Conservation (phyloP, 2,329 filamentous ascomycete species). For the Chrysosporium queenslandicum region DNA sequence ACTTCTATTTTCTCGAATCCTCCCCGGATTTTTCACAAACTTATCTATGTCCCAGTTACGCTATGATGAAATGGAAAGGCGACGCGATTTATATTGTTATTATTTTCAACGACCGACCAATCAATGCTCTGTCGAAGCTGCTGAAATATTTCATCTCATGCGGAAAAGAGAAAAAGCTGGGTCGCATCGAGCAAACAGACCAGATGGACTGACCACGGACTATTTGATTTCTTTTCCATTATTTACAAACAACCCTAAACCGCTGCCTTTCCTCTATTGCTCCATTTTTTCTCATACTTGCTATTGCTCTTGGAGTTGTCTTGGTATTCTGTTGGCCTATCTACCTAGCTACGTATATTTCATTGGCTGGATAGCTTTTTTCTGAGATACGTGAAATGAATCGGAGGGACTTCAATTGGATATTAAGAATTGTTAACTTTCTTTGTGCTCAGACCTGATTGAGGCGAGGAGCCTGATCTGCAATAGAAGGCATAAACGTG, state of each 20-base stretch:
- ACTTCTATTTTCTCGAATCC: not conserved
- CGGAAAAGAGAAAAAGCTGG: not conserved
- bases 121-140: not conserved
- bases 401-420: not conserved
- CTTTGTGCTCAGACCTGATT: too few species aligned
- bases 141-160: not conserved
- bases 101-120: not conserved
- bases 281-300: too few species aligned
- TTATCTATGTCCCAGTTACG: not conserved
- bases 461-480: too few species aligned
- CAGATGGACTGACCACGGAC: too few species aligned
- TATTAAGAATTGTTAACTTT: not conserved
- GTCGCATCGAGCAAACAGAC: too few species aligned
- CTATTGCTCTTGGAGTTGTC: not conserved
- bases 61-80: not conserved
- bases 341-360: too few species aligned
- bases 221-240: too few species aligned
- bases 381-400: constrained; percentile 1
- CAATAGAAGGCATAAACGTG: too few species aligned
- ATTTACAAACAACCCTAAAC: too few species aligned
- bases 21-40: not conserved
- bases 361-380: too few species aligned
- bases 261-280: too few species aligned
- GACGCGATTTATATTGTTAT: not conserved
- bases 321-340: too few species aligned